Base-by-base conservation (phyloP, 106 monocot genomes). In the Phalaenopsis equestris region DNA sequence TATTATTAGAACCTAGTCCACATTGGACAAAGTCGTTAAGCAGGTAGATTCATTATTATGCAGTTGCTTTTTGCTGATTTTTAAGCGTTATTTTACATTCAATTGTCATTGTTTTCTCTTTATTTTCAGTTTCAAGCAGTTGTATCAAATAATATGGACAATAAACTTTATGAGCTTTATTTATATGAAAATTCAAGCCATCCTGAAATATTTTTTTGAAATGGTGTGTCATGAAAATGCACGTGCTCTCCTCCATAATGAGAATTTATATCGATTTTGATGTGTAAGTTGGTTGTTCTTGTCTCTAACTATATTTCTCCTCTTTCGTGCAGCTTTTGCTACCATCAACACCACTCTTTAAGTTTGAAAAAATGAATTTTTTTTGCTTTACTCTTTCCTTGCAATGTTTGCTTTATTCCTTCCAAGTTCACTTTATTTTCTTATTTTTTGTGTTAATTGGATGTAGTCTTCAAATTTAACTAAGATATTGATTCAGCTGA, bases 11-110 rank as follows among this genome's bases (percentile, higher is more conserved):
- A 92, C 91, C 6, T 94, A 96, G 79, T 96, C 96, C 84, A 96
- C 96, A 19, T 84, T 96, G 56, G 96, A 96, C 86, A 96, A 94
- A 92, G 75, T 96, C 70, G 93, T 96, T 77, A 96, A 96, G 72
- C 95, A 95, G 95, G 95, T 92, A 80, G 36, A n/a, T 78, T 46
- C 74, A 18, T 19, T 74, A 74, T 74, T 8, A 42, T 16, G 18
- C 41, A n/a, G 73, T 79, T 43, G 41, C 19, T 3, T 48, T 47
- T n/a, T 70, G 15, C 37, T 47, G 21, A 42, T 75, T 15, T 61
- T 21, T 9, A 81, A 24, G 42, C 30, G 30, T 19, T 21, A 0
- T 45, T 16, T 64, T 24, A 12, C 6, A 21, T 64, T 64, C 6
- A 64, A 23, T 23, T 64, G 38, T 84, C 43, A 77, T 76, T 41